Conservation (phyloP, 768 basidiomycete species). For the Daedalea quercina region DNA sequence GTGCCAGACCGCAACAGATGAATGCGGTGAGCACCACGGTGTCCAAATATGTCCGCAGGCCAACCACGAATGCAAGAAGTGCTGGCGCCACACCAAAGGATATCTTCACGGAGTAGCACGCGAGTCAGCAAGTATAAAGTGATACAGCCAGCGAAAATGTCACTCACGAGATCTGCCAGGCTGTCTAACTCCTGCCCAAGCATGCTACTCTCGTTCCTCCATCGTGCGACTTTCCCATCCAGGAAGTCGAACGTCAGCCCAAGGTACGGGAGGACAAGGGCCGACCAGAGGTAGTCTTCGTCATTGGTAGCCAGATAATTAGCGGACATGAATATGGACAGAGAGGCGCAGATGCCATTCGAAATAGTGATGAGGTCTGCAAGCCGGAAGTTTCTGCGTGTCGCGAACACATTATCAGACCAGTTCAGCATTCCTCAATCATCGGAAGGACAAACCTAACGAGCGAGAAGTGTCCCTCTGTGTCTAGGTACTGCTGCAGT, state of each 20-base stretch:
- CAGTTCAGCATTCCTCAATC: neutral
- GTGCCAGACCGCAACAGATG: constrained; percentile 93
- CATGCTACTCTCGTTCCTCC: constrained; percentile 94
- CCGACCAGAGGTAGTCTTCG: constrained; percentile 75
- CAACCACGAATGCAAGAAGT: constrained; percentile 85
- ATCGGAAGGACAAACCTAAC: constrained; percentile 57
- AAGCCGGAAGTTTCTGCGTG: constrained; percentile 84
- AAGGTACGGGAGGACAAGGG: constrained; percentile 82
- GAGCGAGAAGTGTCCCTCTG: constrained; percentile 94
- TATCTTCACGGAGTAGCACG: constrained; percentile 44
- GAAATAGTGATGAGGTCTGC: constrained; percentile 98
- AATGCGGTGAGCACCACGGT: constrained; percentile 81
- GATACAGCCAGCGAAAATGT: constrained; percentile 7
- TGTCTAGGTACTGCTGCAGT: constrained; percentile 79
- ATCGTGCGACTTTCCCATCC: constrained; percentile 96
- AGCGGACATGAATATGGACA: constrained; percentile 91
- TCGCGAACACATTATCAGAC: neutral
- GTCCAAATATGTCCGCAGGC: constrained; percentile 88
- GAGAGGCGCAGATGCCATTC: constrained; percentile 97
- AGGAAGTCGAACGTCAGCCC: constrained; percentile 97
- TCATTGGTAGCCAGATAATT: constrained; percentile 81
- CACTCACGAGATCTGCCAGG: constrained; percentile 84
- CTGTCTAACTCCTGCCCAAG: constrained; percentile 97
- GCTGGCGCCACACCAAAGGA: constrained; percentile 98
- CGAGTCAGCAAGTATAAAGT: neutral